Conservation (phyloP, 106 monocot species). For the Apostasia shenzhenica region DNA sequence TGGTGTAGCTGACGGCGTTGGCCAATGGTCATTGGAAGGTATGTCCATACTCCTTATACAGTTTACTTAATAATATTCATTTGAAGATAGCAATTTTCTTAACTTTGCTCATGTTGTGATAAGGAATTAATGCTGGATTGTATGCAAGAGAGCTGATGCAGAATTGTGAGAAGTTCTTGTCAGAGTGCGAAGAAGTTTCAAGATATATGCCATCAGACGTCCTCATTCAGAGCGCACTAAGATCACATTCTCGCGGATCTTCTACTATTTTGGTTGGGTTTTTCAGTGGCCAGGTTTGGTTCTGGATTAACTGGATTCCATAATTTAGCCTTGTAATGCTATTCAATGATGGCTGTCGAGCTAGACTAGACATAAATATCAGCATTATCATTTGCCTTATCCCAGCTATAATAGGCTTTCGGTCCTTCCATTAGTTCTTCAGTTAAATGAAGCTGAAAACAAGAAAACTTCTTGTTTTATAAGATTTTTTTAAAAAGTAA, state of each 20-base stretch:
- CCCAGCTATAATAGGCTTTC: too few relatives aligned
- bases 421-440: too few relatives aligned
- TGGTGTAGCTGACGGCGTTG: conserved; percentile 97
- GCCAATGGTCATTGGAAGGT: conserved; percentile 99
- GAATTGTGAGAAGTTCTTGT: conserved; percentile 51
- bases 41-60: neutral
- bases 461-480: too few relatives aligned
- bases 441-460: too few relatives aligned
- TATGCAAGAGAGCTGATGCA: conserved; percentile 95
- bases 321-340: neutral
- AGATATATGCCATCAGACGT: conserved; percentile 44
- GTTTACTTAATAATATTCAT: neutral
- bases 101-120: neutral
- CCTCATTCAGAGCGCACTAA: conserved; percentile 49
- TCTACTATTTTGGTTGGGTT: conserved; percentile 75
- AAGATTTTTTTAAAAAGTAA: too few relatives aligned
- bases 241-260: conserved; percentile 72
- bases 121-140: conserved; percentile 92
- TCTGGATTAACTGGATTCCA: neutral
- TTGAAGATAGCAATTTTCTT: neutral
- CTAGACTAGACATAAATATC: too few relatives aligned
- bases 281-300: conserved; percentile 79
- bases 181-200: conserved; percentile 23
- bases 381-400: too few relatives aligned
- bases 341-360: too few relatives aligned